Evolutionary conservation across 805 yeast genomes (phyloP).

Genomic region (Tanozyma kutaoensis): DNA sequence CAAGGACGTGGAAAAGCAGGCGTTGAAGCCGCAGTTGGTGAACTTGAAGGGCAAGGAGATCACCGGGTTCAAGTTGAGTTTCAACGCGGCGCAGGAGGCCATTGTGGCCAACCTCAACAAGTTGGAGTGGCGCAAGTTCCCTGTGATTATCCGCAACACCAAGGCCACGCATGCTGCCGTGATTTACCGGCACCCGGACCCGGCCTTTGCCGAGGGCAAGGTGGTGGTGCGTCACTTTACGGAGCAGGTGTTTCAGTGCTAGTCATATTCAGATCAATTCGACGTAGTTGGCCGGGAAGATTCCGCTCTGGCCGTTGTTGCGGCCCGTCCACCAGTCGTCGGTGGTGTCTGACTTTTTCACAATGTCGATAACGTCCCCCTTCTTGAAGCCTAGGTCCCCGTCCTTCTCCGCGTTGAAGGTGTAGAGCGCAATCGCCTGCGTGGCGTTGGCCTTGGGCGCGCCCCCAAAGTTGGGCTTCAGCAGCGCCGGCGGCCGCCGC

Average conservation of each 20-base stretch:
- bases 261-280: no score
- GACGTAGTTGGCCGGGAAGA: slow-evolving; percentile 97
- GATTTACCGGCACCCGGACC: slow-evolving; percentile 46
- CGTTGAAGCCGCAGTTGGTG: slow-evolving; percentile 1
- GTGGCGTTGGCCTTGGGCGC: slow-evolving; percentile 30
- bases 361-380: slow-evolving; percentile 84
- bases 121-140: slow-evolving; percentile 5
- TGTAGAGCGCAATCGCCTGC: slow-evolving; percentile 82
- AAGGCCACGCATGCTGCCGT: slow-evolving; percentile 72
- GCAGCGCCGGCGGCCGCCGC: slow-evolving; percentile 21
- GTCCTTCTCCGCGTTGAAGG: slow-evolving; percentile 84
- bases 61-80: slow-evolving; percentile 3
- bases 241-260: slow-evolving; percentile 21
- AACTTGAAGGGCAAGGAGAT: slow-evolving; percentile 4
- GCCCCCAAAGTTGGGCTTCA: slow-evolving; percentile 28
- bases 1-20: neutral
- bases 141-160: slow-evolving; percentile 37
- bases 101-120: slow-evolving; percentile 3
- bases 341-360: slow-evolving; percentile 73
- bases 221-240: slow-evolving; percentile 55
- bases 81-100: slow-evolving; percentile 2
- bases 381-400: slow-evolving; percentile 89
- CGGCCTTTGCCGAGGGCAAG: slow-evolving; percentile 53
- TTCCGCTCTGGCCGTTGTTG: slow-evolving; percentile 72
- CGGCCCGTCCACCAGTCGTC: slow-evolving; percentile 99